Evolutionary conservation across 1,284 basidiomycete genomes (phyloP), one percentile per base, ranked within the genome.

Genomic region (Cryptococcus sp.): DNA sequence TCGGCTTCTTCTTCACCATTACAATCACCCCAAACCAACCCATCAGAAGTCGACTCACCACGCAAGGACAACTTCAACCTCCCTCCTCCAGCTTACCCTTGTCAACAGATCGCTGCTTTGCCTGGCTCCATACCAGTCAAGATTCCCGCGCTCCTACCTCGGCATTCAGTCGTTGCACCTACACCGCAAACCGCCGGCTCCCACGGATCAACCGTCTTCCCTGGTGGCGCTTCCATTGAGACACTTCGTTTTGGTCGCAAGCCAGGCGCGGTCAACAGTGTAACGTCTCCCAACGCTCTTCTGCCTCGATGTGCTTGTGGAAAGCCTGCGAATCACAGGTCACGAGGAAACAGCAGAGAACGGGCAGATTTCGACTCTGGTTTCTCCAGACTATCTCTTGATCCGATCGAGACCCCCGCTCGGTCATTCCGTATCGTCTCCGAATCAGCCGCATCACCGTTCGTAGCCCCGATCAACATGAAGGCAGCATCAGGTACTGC

Each of bases 231-330:
- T 3, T 74, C 71, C 19, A 67, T 76, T 50, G 75, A 77, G 50
- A 77, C 75, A 0, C 66, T 77, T 17, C 73, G 73, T 39, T 77
- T 74, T 57, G 75, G 74, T 25, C 72, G 75, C 50, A 72, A 72
- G 57, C 69, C 74, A 15, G 64, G 67, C 53, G 65, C 69, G 17
- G 69, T 69, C 56, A 77, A 77, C 62, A 65, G 55, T 20, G 74
- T 77, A 25, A 72, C 69, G 5, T 76, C 74, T 38, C 75, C 75
- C 16, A 75, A 75, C 42, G 75, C 73, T 5, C 67, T 77, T 13
- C 46, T 65, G 17, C 68, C 75, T 20, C 64, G 73, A 48, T 77
- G 75, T 48, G 73, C 73, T 3, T 77, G 75, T 57, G 75, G 75
- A 6, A 64, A 69, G 27, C 62, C 73, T 7, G 63, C 70, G 3